These are phyloP conservation scores for Helianthus tuberosus DNA, from an alignment of 129 eudicot genomes.

Conservation along the genomic window DNA sequence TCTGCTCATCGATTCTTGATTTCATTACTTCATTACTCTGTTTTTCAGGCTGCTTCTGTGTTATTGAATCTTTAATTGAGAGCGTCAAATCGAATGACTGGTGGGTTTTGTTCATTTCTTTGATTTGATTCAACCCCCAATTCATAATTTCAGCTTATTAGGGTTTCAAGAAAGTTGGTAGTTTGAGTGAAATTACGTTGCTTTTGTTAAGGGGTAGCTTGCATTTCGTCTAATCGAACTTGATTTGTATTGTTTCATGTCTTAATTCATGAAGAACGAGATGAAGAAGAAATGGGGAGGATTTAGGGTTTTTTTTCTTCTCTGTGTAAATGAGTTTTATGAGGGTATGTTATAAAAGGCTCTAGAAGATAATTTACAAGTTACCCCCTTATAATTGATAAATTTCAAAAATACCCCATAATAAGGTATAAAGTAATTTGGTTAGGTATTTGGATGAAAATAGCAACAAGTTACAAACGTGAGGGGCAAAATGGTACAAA, in stretches of 20 bases:
- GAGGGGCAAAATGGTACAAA: too few species aligned
- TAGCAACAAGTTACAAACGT: too few species aligned
- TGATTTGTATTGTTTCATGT: slow-evolving; percentile 5
- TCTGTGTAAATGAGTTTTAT: too few species aligned
- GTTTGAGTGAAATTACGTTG: slow-evolving; percentile 1
- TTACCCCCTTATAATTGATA: too few species aligned
- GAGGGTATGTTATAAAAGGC: too few species aligned
- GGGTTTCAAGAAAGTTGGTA: neutral
- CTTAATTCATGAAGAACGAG: too few species aligned
- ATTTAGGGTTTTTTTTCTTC: too few species aligned
- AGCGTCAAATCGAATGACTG: neutral
- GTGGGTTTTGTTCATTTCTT: slow-evolving; percentile 7
- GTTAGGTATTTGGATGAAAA: too few species aligned
- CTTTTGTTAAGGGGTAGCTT: slow-evolving; percentile 29
- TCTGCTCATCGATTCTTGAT: slow-evolving; percentile 9
- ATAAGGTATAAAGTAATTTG: too few species aligned
- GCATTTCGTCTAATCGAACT: neutral
- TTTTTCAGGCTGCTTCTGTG: slow-evolving; percentile 31
- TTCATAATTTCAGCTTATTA: neutral
- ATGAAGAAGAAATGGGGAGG: too few species aligned
- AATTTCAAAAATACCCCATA: too few species aligned
- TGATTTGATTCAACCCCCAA: slow-evolving; percentile 9
- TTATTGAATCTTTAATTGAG: slow-evolving; percentile 15
- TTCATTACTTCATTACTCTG: neutral
- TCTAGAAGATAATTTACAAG: too few species aligned